phyloP scores from a whole-genome alignment of 306 rosid species.

The Amphicarpaea edgeworthii region DNA sequence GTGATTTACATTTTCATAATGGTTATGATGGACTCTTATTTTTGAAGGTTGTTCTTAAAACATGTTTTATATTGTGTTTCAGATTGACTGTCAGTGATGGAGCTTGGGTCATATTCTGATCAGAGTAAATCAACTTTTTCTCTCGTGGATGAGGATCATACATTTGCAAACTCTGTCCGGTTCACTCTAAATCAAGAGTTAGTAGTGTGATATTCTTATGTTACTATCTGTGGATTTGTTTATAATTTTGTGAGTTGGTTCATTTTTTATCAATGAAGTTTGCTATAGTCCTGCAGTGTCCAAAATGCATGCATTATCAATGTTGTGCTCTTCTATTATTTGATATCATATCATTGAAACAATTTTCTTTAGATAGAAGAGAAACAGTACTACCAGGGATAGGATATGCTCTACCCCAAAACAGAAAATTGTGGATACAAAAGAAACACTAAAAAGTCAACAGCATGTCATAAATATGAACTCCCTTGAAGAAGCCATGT shows the following conservation, averaged over 20 bases:
- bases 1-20: not conserved
- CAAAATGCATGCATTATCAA: not conserved
- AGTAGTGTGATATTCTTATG: constrained; percentile 39
- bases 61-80: not conserved
- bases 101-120: constrained; percentile 68
- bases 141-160: constrained; percentile 77
- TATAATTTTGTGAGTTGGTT: not conserved
- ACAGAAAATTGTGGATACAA: not conserved
- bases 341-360: not conserved
- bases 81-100: constrained; percentile 52
- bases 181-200: constrained; percentile 82
- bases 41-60: constrained; percentile 1
- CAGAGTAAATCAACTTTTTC: constrained; percentile 74
- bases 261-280: not conserved
- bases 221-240: not conserved
- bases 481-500: not conserved
- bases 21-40: not conserved
- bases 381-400: not conserved
- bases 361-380: not conserved
- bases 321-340: constrained; percentile 14
- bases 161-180: constrained; percentile 72
- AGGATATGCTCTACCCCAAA: not conserved
- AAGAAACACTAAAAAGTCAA: not conserved
- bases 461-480: not conserved
- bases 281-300: not conserved